Percentiles rank a stretch among this genome's conserved stretches.
These are phyloP conservation scores for Phylloboletellus chloephorus DNA, from an alignment of 1,284 basidiomycete species.

Conservation along the genomic window DNA sequence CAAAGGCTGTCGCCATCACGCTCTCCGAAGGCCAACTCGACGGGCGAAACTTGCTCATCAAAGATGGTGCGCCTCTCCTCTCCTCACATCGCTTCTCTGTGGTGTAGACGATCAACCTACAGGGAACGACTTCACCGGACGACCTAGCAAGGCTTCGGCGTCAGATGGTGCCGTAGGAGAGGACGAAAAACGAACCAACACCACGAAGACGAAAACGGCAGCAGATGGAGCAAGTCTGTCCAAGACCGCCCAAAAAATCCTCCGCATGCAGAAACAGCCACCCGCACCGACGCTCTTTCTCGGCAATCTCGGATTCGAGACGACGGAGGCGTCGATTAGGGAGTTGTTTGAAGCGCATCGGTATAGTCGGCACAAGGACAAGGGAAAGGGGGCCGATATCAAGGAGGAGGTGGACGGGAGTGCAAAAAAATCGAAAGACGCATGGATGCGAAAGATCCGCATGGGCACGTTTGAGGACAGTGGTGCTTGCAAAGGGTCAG, in stretches of 20 bases:
- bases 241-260: slow-evolving; percentile 80
- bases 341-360: slow-evolving; percentile 66
- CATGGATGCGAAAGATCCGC: slow-evolving; percentile 83
- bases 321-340: slow-evolving; percentile 73
- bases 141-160: slow-evolving; percentile 39
- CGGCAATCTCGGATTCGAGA: slow-evolving; percentile 84
- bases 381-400: slow-evolving; percentile 20
- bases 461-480: slow-evolving; percentile 95
- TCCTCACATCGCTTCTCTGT: slow-evolving; percentile 6
- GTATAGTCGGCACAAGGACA: slow-evolving; percentile 25
- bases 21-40: slow-evolving; percentile 80
- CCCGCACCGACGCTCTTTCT: slow-evolving; percentile 82
- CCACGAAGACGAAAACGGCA: slow-evolving; percentile 32
- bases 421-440: slow-evolving; percentile 33
- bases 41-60: slow-evolving; percentile 88
- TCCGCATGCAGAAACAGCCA: slow-evolving; percentile 77
- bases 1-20: slow-evolving; percentile 69
- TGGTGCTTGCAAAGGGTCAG: slow-evolving; percentile 90
- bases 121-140: slow-evolving; percentile 72
- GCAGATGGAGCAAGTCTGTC: slow-evolving; percentile 39
- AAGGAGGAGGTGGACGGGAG: slow-evolving; percentile 19
- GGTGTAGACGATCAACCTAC: slow-evolving; percentile 15
- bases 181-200: slow-evolving; percentile 23
- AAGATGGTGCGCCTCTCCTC: slow-evolving; percentile 60
- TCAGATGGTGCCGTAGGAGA: slow-evolving; percentile 17